phyloP scores from a whole-genome alignment of 345 rosid genomes.

The Litchi chinensis region DNA sequence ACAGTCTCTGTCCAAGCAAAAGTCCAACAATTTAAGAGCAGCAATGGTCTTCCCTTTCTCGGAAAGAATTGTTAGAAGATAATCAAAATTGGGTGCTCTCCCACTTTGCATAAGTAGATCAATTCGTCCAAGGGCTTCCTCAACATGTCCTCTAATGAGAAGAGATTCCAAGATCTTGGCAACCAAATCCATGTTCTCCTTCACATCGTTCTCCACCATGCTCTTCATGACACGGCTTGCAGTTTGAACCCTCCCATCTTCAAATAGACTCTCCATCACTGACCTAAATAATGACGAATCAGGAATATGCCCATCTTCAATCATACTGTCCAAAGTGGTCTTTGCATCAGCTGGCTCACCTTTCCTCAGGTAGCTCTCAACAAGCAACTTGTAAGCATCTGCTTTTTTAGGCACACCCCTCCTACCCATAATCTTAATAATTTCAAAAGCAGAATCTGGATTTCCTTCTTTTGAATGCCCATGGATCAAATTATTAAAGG shows the following conservation, averaged over 20 bases:
- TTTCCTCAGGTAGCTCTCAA: conserved; percentile 85
- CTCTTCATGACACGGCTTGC: conserved; percentile 89
- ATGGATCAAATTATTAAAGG: conserved; percentile 68
- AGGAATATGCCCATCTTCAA: conserved; percentile 77
- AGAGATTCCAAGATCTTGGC: conserved; percentile 83
- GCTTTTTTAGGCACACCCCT: conserved; percentile 73
- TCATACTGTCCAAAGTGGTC: conserved; percentile 81
- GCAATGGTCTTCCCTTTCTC: conserved; percentile 89
- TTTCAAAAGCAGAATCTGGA: conserved; percentile 78
- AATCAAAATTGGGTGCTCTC: conserved; percentile 52
- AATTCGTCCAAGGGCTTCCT: conserved; percentile 86
- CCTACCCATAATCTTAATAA: conserved; percentile 80
- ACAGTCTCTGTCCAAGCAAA: conserved; percentile 71
- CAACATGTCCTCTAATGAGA: conserved; percentile 82
- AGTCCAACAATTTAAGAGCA: conserved; percentile 75
- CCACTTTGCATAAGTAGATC: conserved; percentile 70
- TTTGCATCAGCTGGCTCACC: conserved; percentile 95
- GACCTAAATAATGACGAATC: conserved; percentile 69
- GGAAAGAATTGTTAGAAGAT: conserved; percentile 59
- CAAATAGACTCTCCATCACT: conserved; percentile 86
- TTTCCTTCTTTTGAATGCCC: conserved; percentile 89
- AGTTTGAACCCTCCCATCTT: conserved; percentile 85
- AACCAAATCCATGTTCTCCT: conserved; percentile 77
- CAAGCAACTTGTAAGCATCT: conserved; percentile 68
- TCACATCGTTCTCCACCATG: conserved; percentile 84